A percentile compares a stretch with the other conserved stretches of the same genome.
phyloP scores from a whole-genome alignment of 2,329 filamentous ascomycete genomes.

The Westerdykella aurantiaca region DNA sequence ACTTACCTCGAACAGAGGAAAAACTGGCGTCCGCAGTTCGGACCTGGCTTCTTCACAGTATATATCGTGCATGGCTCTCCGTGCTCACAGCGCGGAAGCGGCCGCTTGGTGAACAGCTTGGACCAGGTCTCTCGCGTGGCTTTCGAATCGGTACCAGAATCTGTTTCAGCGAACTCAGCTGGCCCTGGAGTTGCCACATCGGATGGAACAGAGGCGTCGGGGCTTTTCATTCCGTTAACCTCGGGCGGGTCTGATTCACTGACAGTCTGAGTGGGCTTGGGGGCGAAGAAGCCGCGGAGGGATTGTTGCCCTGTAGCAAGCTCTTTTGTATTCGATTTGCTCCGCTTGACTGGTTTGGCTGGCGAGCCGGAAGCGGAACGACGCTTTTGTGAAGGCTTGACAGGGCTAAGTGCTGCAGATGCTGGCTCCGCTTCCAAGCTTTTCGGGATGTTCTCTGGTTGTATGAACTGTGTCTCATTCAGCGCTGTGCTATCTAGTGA shows the following conservation, averaged over 20 bases:
- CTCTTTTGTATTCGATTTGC: slow-evolving; percentile 37
- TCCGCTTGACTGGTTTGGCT: slow-evolving; percentile 41
- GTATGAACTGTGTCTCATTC: neutral
- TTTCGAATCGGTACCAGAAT: slow-evolving; percentile 23
- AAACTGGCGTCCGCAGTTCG: slow-evolving; percentile 66
- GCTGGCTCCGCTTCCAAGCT: slow-evolving; percentile 4
- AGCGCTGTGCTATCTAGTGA: neutral
- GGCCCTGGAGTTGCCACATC: no score
- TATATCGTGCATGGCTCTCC: slow-evolving; percentile 78
- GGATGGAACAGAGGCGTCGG: neutral
- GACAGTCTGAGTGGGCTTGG: slow-evolving; percentile 39
- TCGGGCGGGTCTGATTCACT: neutral
- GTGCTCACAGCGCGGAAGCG: slow-evolving; percentile 78
- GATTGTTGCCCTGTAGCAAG: slow-evolving; percentile 46
- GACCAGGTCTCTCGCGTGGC: slow-evolving; percentile 73
- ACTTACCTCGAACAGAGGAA: slow-evolving; percentile 62
- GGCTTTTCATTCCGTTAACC: neutral
- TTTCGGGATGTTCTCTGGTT: neutral
- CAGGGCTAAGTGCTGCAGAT: slow-evolving; percentile 7
- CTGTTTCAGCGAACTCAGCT: neutral
- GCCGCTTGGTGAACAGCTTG: slow-evolving; percentile 70
- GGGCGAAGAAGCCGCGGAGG: slow-evolving; percentile 74
- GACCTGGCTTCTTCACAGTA: slow-evolving; percentile 80
- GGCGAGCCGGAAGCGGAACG: slow-evolving; percentile 13
- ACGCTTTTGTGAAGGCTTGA: slow-evolving; percentile 29